Percentiles rank a stretch among this genome's conserved stretches.
These are phyloP conservation scores for Solanum pennellii DNA, from an alignment of 257 asterid species.

Conservation along the genomic window DNA sequence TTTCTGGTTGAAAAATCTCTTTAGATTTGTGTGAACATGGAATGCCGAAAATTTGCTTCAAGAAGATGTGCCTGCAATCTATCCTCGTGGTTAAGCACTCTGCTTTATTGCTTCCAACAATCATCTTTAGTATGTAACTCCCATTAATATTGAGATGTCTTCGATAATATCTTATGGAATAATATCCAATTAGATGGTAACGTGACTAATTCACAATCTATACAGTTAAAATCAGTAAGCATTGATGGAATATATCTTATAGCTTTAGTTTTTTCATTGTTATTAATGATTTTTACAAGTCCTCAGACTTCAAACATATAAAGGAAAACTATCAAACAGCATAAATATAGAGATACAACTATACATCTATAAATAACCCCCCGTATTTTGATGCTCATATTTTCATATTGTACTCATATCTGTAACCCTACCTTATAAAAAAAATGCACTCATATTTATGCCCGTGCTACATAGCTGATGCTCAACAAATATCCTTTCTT, in stretches of 20 bases:
- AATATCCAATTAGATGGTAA: not conserved
- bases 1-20: not conserved
- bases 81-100: not conserved
- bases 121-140: not conserved
- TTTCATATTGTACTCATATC: not conserved
- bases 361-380: not conserved
- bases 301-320: not conserved
- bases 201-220: not conserved
- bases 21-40: not conserved
- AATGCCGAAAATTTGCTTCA: not conserved
- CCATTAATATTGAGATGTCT: not conserved
- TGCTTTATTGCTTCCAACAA: not conserved
- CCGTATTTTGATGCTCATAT: not conserved
- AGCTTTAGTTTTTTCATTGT: not conserved
- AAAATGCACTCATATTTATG: not conserved
- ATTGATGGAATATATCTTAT: not conserved
- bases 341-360: not conserved
- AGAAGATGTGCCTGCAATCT: not conserved
- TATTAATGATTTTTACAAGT: not conserved
- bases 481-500: not conserved
- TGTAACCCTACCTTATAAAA: not conserved
- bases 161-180: not conserved
- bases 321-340: not conserved
- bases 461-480: not conserved
- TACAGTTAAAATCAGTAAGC: not conserved